phyloP scores from a whole-genome alignment of 129 eudicot species.

The Artemisia tridentata region DNA sequence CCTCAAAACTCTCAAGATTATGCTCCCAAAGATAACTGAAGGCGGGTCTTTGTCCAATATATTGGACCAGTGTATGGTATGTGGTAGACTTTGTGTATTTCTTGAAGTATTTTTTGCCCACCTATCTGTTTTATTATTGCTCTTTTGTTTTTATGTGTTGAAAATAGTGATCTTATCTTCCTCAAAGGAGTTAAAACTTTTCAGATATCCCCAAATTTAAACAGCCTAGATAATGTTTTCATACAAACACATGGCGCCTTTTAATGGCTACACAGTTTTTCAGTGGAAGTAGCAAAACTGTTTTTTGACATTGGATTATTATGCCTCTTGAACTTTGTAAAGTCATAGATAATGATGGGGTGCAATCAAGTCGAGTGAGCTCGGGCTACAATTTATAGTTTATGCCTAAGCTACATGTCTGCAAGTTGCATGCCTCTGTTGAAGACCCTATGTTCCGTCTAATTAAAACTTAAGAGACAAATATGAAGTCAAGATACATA shows the following conservation, averaged over 20 bases:
- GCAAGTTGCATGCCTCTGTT: conserved; percentile 1
- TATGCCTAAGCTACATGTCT: background rate
- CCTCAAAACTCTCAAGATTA: conserved; percentile 73
- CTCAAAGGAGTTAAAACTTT: background rate
- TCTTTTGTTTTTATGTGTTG: background rate
- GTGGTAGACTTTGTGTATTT: conserved; percentile 8
- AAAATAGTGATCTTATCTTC: background rate
- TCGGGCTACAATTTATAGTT: background rate
- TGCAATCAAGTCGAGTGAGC: background rate
- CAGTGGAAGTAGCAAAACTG: background rate
- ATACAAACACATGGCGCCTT: background rate
- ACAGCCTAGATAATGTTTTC: background rate
- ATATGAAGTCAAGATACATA: conserved; percentile 2
- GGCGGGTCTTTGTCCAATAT: conserved; percentile 96
- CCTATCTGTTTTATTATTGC: too few relatives aligned
- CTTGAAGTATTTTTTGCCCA: too few relatives aligned
- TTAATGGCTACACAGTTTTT: background rate
- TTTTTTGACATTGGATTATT: conserved; percentile 4
- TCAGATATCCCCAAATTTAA: background rate
- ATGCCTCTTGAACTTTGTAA: background rate
- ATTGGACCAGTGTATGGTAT: conserved; percentile 93
- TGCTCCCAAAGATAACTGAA: conserved; percentile 96
- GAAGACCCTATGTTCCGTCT: background rate
- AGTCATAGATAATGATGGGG: background rate
- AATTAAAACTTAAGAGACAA: background rate